A percentile compares a stretch with the other conserved stretches of the same genome.
These are phyloP conservation scores for Protea cynaroides DNA, from an alignment of 164 flowering plant species.

Conservation along the genomic window DNA sequence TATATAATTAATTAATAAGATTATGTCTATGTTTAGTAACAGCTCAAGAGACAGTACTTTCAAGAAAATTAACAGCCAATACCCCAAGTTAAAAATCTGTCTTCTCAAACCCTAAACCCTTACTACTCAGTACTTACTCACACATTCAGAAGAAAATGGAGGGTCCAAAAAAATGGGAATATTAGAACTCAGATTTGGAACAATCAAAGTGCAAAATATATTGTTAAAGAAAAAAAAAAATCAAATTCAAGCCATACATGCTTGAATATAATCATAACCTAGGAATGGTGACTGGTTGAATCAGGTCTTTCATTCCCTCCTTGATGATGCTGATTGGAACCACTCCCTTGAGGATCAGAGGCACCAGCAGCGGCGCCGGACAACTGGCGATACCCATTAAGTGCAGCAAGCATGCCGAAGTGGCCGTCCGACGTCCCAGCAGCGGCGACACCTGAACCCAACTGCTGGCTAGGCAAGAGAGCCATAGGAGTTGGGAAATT, in stretches of 20 bases:
- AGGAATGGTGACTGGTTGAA: conserved; percentile 34
- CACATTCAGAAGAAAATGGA: conserved; percentile 9
- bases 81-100: conserved; percentile 21
- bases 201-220: conserved; percentile 26
- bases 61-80: conserved; percentile 20
- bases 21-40: background rate
- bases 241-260: background rate
- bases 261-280: conserved; percentile 1
- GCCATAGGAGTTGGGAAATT: conserved; percentile 53
- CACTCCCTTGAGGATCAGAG: conserved; percentile 45
- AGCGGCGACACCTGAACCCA: conserved; percentile 28
- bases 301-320: conserved; percentile 53
- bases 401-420: conserved; percentile 56
- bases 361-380: conserved; percentile 22
- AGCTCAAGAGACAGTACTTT: background rate
- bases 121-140: conserved; percentile 21
- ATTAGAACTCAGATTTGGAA: conserved; percentile 18
- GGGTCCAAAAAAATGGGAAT: conserved; percentile 12
- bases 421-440: conserved; percentile 43
- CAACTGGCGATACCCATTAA: conserved; percentile 40
- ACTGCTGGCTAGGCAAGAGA: conserved; percentile 54
- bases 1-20: background rate
- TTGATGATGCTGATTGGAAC: conserved; percentile 36
- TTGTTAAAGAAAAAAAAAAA: background rate
- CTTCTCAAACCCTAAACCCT: conserved; percentile 34